phyloP scores from a whole-genome alignment of 2,329 filamentous ascomycete genomes.

The Ramularia endophylla region DNA sequence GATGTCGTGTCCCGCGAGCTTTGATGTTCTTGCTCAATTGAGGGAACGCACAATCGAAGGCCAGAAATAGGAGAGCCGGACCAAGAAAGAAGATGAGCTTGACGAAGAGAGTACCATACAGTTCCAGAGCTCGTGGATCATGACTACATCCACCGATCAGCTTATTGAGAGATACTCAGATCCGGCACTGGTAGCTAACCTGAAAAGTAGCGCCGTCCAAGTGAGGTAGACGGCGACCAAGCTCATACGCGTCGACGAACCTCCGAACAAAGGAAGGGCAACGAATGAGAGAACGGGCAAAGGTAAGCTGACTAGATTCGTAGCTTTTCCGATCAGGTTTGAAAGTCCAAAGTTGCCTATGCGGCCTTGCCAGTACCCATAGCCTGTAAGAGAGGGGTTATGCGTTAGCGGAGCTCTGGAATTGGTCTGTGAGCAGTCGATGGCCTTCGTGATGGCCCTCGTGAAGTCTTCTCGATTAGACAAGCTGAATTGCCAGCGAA shows the following conservation, averaged over 20 bases:
- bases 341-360: constrained; percentile 22
- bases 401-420: too few species aligned
- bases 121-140: constrained; percentile 66
- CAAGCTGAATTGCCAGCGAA: too few species aligned
- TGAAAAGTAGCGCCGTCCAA: constrained; percentile 74
- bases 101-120: constrained; percentile 63
- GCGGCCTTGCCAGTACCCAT: constrained; percentile 30
- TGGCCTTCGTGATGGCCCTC: too few species aligned
- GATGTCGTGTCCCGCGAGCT: constrained; percentile 50
- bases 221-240: constrained; percentile 86
- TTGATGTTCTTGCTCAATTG: constrained; percentile 65
- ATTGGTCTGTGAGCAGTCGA: too few species aligned
- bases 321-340: constrained; percentile 22
- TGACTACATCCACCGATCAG: constrained; percentile 47
- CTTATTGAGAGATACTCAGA: neutral
- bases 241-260: constrained; percentile 75
- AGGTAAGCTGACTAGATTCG: constrained; percentile 27
- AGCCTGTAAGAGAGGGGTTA: too few species aligned
- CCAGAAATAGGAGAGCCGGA: constrained; percentile 65
- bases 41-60: constrained; percentile 66
- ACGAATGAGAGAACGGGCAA: constrained; percentile 54
- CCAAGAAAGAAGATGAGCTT: constrained; percentile 65
- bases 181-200: constrained; percentile 1
- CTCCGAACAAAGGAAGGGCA: constrained; percentile 66
- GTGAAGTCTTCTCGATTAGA: too few species aligned